phyloP scores from a whole-genome alignment of 805 yeast genomes.

The Pichia cabralensis region DNA sequence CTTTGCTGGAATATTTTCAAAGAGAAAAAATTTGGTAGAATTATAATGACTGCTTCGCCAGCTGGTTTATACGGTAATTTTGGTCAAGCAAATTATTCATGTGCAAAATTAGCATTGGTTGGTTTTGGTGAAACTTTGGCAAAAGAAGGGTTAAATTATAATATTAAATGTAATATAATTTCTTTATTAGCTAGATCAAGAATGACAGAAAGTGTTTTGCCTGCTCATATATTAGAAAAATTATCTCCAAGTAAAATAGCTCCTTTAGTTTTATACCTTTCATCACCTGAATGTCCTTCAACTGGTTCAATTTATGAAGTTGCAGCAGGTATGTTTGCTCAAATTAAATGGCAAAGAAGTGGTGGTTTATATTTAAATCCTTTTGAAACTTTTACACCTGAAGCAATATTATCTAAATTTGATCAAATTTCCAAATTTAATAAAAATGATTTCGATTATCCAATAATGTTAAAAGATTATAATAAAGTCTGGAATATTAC shows the following conservation, averaged over 20 bases:
- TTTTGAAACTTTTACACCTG: conserved; percentile 61
- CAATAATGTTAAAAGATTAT: conserved; percentile 66
- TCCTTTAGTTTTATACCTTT: conserved; percentile 77
- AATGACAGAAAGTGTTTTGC: conserved; percentile 88
- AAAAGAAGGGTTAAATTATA: conserved; percentile 81
- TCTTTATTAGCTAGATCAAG: conserved; percentile 94
- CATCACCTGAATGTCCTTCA: conserved; percentile 54
- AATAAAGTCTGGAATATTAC: conserved; percentile 45
- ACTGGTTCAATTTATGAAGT: conserved; percentile 79
- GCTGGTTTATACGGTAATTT: conserved; percentile 96
- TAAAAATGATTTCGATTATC: conserved; percentile 54
- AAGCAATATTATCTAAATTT: conserved; percentile 63
- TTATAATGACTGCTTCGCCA: conserved; percentile 91
- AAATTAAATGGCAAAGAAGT: conserved; percentile 91
- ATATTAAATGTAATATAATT: conserved; percentile 76
- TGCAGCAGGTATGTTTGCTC: conserved; percentile 90
- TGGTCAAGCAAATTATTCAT: conserved; percentile 93
- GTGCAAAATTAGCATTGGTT: conserved; percentile 83
- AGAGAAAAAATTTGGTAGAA: conserved; percentile 78
- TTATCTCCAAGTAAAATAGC: conserved; percentile 82
- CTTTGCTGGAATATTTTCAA: conserved; percentile 91
- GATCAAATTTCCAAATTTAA: conserved; percentile 54
- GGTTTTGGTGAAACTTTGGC: conserved; percentile 93
- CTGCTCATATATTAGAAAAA: conserved; percentile 72
- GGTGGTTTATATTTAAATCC: conserved; percentile 80